Evolutionary conservation across 2,329 filamentous ascomycete genomes (phyloP), one percentile per base, ranked within the genome.

Genomic region (Xylaria sp.): DNA sequence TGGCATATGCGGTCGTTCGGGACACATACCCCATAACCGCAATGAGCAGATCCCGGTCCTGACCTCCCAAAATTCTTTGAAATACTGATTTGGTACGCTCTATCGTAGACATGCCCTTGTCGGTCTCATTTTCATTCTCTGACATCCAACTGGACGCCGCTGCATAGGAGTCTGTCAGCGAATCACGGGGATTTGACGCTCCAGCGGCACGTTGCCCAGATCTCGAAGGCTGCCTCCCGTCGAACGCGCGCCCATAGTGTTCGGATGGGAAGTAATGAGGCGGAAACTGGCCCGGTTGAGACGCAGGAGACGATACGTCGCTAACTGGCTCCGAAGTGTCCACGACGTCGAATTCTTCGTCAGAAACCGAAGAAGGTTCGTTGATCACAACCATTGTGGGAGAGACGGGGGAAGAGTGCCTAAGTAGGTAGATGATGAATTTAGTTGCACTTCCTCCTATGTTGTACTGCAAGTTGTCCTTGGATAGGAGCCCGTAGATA

Each of bases 21-120:
- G 29, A 2, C 6, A 35, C 71, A 60, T 69, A 73, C 71, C 71
- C 71, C 71, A 73, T 73, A 16, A 73, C 68, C 10, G 71, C 71
- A n/a, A 73, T 73, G 23, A 73, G 64, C 2, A 73, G 32, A 25
- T 73, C 70, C 44, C 63, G 32, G 29, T 73, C 70, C 44, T 65
- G 57, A 21, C 66, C 62, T 3, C 42, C 37, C 66, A 55, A 65
- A 8, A 71, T 66, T 55, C 55, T 65, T 37, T 66, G 51, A 1
- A 69, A 59, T 9, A 71, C 27, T 3, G 71, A 71, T 47, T 68
- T 73, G 8, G 70, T 73, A 42, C 71, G 68, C n/a, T 65, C 66
- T 25, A 71, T 27, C 18, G 42, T 50, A 16, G 66, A 68, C 2
- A 48, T 16, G 21, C 55, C 35, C 16, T 23, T 44, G 2, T 44